Evolutionary conservation across 2,329 filamentous ascomycete genomes (phyloP), one percentile per base, ranked within the genome.

Genomic region (Botrytis pseudocinerea): DNA sequence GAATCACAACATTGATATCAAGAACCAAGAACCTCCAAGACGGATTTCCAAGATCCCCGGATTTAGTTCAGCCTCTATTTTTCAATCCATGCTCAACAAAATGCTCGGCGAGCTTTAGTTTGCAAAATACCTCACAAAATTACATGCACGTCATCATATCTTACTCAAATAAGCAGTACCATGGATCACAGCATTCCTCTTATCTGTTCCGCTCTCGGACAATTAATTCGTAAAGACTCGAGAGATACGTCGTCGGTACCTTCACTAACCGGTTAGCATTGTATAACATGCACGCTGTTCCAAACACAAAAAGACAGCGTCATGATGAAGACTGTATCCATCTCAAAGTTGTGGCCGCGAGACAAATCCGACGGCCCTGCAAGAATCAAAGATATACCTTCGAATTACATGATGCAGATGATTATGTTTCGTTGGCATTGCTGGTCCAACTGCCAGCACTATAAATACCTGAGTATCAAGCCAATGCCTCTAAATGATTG

Each of bases 121-220:
- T 10, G 6, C 10, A 62, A 25, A n/a, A 42, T 18, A 28, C 25
- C 38, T 62, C 25, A 40, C 14, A 62, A 16, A 9, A 42, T 28
- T 62, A 40, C n/a, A 62, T 62, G 38, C 38, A 28, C 60, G 38
- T 42, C 60, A 62, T 62, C 38, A 42, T 62, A 61, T 61, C 35
- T 4, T 35, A 25, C 42, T 38, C 16, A 35, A 32, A 46, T 46
- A 28, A n/a, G 44, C 42, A 46, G n/a, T 35, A 65, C 62, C 20
- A 65, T 38, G 44, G 44, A 14, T 48, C 62, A 65, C 32, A 38
- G 32, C 22, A 61, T 16, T 54, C 35, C 14, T n/a, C 62, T 64
- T 64, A 64, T 64, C 62, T 64, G 32, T 54, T 20, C 46, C 35
- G 25, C 12, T 54, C 46, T 54, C 46, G 35, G 64, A 40, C 64